Evolutionary conservation across 176 grass and related monocot genomes (phyloP).

Genomic region (Oryza coarctata): DNA sequence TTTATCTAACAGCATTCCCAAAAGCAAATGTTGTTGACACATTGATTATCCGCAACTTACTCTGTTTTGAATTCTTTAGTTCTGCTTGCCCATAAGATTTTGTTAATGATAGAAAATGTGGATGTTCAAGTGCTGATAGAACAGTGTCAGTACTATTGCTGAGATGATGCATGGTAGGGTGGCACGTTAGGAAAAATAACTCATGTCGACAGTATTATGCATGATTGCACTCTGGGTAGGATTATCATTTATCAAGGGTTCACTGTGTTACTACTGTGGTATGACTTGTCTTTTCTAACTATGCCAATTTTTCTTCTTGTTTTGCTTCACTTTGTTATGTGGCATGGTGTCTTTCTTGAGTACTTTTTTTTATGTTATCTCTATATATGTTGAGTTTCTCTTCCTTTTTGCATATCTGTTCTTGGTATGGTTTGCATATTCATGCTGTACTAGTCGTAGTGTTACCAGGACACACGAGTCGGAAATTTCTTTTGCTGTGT

Average conservation of each 20-base stretch:
- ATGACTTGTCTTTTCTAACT: not conserved
- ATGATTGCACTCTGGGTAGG: not conserved
- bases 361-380: not conserved
- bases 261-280: not conserved
- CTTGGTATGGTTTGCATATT: not conserved
- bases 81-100: not conserved
- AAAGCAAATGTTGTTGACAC: not conserved
- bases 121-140: not conserved
- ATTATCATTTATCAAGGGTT: conserved; percentile 8
- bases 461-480: no score
- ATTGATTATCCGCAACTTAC: not conserved
- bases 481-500: no score
- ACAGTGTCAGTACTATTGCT: conserved; percentile 6
- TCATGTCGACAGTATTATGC: not conserved
- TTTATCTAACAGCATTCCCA: not conserved
- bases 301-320: conserved; percentile 8
- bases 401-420: not conserved
- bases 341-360: not conserved
- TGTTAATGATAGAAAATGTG: not conserved
- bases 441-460: not conserved
- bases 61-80: not conserved
- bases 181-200: conserved; percentile 4
- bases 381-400: not conserved
- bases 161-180: not conserved
- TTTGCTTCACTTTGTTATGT: conserved; percentile 10